Evolutionary conservation across 2,329 filamentous ascomycete species (phyloP), one percentile per base, ranked within the genome.

Genomic region (Claviceps sorghi): DNA sequence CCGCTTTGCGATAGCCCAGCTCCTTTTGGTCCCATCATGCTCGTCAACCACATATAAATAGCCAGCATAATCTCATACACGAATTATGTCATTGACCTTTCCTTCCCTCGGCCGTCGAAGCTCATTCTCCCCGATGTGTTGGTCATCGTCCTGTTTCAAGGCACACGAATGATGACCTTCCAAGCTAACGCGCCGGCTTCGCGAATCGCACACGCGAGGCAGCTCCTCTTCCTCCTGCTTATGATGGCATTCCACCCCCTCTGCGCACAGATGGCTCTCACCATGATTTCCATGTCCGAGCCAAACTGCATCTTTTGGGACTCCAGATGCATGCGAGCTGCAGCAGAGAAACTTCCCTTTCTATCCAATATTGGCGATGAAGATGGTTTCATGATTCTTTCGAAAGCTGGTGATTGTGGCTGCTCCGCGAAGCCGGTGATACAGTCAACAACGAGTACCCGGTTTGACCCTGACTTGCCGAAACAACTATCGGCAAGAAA

Each of bases 201-300:
- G 19, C 86, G 75, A 44, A 91, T 78, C 42, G 83, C 84, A 65
- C 86, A 91, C 3, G 78, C 77, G 38, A 90, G 65, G 62, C 86
- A 91, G 0, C 83, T 84, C 55, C 84, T 73, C 57, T 79, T 77
- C 41, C 75, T 72, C 50, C 83, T 73, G 55, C 82, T 86, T 56
- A 90, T 74, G 19, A 90, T 63, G 22, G 86, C 85, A 62, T 88
- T 84, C 74, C 82, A 83, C 2, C 86, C 86, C 58, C 77, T 80
- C 61, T 86, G 80, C 0, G 85, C 82, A 62, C 86, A 90, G 58
- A 87, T 73, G 1, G 85, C 84, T 48, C 86, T 72, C 1, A 82
- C 83, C 50, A 90, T 67, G 9, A 89, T 75, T 65, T 88, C 84
- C 61, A 85, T 71, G 59, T 83, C 80, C 13, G 79, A 83, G 1